Evolutionary conservation across 2,329 filamentous ascomycete species (phyloP).

Genomic region (Dactylonectria macrodidyma): DNA sequence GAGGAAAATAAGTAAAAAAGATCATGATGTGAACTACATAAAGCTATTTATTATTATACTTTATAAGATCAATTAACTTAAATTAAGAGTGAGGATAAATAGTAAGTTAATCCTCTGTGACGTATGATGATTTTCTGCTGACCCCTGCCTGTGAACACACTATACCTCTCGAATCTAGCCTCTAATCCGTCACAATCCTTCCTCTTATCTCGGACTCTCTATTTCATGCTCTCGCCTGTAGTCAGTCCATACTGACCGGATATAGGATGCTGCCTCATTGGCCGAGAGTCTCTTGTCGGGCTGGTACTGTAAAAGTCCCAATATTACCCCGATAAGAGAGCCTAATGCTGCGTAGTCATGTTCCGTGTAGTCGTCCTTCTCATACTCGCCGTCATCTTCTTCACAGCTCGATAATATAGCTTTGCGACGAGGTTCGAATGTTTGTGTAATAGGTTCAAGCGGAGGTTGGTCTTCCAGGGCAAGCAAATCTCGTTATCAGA

Average conservation of each 20-base stretch:
- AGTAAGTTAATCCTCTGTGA: no score
- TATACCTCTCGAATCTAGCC: no score
- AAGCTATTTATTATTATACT: no score
- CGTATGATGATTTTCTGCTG: no score
- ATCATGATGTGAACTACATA: no score
- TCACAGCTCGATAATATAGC: neutral
- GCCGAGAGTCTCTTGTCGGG: constrained; percentile 15
- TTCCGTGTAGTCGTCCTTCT: neutral
- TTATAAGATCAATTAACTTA: no score
- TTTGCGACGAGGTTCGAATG: constrained; percentile 9
- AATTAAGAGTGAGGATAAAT: no score
- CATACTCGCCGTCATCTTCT: neutral
- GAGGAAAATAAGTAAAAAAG: no score
- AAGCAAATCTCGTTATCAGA: neutral
- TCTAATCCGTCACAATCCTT: no score
- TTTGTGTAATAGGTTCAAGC: neutral
- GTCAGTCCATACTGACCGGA: constrained; percentile 19
- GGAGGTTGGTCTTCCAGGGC: neutral
- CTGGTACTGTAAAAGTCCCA: constrained; percentile 16
- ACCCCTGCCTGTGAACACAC: no score
- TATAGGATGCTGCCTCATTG: neutral
- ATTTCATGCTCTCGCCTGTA: constrained; percentile 42
- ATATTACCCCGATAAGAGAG: constrained; percentile 14
- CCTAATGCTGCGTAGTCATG: constrained; percentile 22
- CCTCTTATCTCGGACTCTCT: no score